Evolutionary conservation across 2,329 filamentous ascomycete species (phyloP).

Genomic region (Xylaria arbuscula): DNA sequence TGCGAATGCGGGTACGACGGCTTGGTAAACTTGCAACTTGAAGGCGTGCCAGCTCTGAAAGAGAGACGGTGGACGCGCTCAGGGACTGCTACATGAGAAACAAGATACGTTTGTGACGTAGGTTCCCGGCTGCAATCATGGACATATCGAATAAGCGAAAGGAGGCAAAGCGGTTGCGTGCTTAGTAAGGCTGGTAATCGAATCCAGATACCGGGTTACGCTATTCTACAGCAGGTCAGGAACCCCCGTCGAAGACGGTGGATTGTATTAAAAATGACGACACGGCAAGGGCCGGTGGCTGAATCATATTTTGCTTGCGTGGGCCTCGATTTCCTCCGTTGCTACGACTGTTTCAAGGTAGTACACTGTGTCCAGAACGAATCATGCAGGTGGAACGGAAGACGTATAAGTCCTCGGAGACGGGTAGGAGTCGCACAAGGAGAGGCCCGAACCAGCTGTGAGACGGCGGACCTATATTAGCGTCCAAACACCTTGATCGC

Average conservation of each 20-base stretch:
- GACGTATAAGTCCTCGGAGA: neutral
- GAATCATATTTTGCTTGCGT: neutral
- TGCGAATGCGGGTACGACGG: constrained; percentile 11
- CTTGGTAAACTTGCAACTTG: constrained; percentile 4
- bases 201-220: constrained; percentile 20
- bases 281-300: neutral
- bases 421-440: neutral
- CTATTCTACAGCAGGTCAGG: neutral
- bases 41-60: neutral
- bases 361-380: neutral
- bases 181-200: constrained; percentile 28
- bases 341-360: neutral
- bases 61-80: neutral
- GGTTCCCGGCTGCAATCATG: constrained; percentile 33
- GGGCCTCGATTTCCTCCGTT: neutral
- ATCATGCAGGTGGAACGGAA: neutral
- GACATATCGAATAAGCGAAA: constrained; percentile 19
- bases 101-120: constrained; percentile 28
- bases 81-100: constrained; percentile 23
- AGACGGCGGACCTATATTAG: neutral
- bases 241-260: neutral
- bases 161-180: constrained; percentile 27
- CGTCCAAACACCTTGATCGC: constrained; percentile 7
- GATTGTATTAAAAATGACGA: neutral
- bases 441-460: constrained; percentile 15